phyloP scores from a whole-genome alignment of 2,329 filamentous ascomycete genomes.

The Alternaria brassicicola region DNA sequence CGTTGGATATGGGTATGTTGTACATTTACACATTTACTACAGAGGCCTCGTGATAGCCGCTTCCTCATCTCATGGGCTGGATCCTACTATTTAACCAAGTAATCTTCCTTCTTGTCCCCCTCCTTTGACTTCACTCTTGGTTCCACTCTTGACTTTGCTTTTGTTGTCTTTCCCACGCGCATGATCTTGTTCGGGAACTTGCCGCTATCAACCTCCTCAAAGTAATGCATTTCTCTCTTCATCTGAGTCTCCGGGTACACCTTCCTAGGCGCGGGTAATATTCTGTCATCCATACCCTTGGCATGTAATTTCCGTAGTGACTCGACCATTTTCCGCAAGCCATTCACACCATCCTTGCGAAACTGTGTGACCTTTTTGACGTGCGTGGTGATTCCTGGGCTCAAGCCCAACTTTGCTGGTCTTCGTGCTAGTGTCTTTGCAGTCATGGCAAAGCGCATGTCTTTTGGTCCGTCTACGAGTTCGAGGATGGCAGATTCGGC shows the following conservation, averaged over 20 bases:
- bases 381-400: slow-evolving; percentile 77
- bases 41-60: background rate
- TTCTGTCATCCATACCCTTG: slow-evolving; percentile 33
- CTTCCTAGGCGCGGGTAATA: slow-evolving; percentile 36
- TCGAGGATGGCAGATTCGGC: slow-evolving; percentile 89
- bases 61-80: background rate
- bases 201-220: slow-evolving; percentile 31
- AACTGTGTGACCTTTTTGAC: slow-evolving; percentile 82
- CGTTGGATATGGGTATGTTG: slow-evolving; percentile 13
- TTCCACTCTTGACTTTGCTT: background rate
- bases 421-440: slow-evolving; percentile 77
- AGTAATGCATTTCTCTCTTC: slow-evolving; percentile 38
- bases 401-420: slow-evolving; percentile 62
- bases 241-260: slow-evolving; percentile 40
- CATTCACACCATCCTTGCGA: slow-evolving; percentile 68
- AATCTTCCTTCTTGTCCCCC: background rate
- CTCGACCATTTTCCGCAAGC: slow-evolving; percentile 67
- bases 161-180: background rate
- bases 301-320: slow-evolving; percentile 40
- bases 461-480: slow-evolving; percentile 90
- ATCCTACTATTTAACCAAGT: background rate
- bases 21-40: slow-evolving; percentile 12
- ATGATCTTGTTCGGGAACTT: slow-evolving; percentile 29
- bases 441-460: slow-evolving; percentile 94
- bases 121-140: background rate